Evolutionary conservation across 2,329 filamentous ascomycete genomes (phyloP).

Genomic region (Fusarium ramigenum): DNA sequence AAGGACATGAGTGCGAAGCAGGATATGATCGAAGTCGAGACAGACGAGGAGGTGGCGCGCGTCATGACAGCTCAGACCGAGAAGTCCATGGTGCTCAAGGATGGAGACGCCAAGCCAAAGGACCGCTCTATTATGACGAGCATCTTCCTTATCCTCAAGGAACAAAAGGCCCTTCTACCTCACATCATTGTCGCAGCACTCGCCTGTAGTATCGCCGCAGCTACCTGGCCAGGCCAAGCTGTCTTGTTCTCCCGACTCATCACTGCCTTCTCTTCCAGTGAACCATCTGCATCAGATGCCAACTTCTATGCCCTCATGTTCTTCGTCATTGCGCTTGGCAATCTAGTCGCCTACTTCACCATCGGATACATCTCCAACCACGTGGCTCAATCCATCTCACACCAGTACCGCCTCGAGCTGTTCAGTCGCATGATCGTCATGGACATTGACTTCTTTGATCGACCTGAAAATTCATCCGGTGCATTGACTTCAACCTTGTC

Average conservation of each 20-base stretch:
- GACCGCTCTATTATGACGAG: slow-evolving; percentile 12
- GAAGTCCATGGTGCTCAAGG: background rate
- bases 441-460: slow-evolving; percentile 56
- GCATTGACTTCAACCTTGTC: slow-evolving; percentile 47
- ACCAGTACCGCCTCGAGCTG: slow-evolving; percentile 43
- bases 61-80: slow-evolving; percentile 12
- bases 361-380: slow-evolving; percentile 31
- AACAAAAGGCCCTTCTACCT: slow-evolving; percentile 19
- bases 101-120: background rate
- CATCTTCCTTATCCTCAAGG: slow-evolving; percentile 21
- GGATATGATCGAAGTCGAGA: background rate
- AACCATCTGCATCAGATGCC: slow-evolving; percentile 13
- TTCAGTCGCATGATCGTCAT: slow-evolving; percentile 45
- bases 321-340: slow-evolving; percentile 40
- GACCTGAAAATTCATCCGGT: slow-evolving; percentile 46
- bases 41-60: background rate
- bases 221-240: slow-evolving; percentile 46
- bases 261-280: slow-evolving; percentile 35
- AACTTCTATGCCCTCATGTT: slow-evolving; percentile 52
- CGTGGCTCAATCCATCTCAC: slow-evolving; percentile 27
- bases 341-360: slow-evolving; percentile 33
- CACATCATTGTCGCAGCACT: background rate
- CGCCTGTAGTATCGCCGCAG: slow-evolving; percentile 31
- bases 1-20: background rate
- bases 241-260: slow-evolving; percentile 46